phyloP scores from a whole-genome alignment of 2,329 filamentous ascomycete genomes.

The Endoconidiophora laricicola region DNA sequence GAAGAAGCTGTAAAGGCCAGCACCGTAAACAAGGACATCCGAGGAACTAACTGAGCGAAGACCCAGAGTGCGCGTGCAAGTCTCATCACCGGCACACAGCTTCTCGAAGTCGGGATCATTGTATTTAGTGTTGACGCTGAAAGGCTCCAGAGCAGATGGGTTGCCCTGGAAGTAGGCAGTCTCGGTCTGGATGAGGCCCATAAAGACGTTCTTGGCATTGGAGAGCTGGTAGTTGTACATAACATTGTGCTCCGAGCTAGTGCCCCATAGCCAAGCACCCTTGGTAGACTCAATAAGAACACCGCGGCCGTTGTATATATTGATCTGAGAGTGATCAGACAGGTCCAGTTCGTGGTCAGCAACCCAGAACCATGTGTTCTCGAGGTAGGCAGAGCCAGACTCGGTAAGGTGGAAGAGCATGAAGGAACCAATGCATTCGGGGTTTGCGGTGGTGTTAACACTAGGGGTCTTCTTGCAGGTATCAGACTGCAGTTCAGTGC shows the following conservation, averaged over 20 bases:
- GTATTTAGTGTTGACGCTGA: conserved; percentile 38
- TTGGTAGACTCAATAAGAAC: conserved; percentile 59
- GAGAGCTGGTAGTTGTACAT: conserved; percentile 74
- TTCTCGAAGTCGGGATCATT: conserved; percentile 52
- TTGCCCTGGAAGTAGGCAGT: conserved; percentile 80
- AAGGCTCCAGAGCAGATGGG: conserved; percentile 53
- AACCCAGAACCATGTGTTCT: conserved; percentile 85
- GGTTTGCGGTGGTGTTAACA: conserved; percentile 40
- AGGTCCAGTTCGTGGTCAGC: conserved; percentile 80
- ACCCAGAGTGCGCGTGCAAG: conserved; percentile 61
- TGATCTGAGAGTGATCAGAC: conserved; percentile 56
- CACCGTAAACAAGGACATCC: conserved; percentile 53
- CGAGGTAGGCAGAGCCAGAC: conserved; percentile 56
- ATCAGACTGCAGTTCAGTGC: conserved; percentile 66
- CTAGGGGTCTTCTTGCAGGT: conserved; percentile 63
- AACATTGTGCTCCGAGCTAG: conserved; percentile 48
- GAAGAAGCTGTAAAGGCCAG: conserved; percentile 68
- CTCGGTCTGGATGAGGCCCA: conserved; percentile 75
- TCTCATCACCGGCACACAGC: conserved; percentile 27
- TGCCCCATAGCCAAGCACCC: conserved; percentile 69
- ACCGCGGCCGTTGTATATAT: conserved; percentile 78
- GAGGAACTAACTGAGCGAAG: conserved; percentile 52
- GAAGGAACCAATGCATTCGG: conserved; percentile 59
- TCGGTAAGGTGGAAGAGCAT: conserved; percentile 48
- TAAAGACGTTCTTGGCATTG: conserved; percentile 63